Base-by-base conservation (phyloP, 1,139 yeast genomes). In the Candida buenavistaensis region DNA sequence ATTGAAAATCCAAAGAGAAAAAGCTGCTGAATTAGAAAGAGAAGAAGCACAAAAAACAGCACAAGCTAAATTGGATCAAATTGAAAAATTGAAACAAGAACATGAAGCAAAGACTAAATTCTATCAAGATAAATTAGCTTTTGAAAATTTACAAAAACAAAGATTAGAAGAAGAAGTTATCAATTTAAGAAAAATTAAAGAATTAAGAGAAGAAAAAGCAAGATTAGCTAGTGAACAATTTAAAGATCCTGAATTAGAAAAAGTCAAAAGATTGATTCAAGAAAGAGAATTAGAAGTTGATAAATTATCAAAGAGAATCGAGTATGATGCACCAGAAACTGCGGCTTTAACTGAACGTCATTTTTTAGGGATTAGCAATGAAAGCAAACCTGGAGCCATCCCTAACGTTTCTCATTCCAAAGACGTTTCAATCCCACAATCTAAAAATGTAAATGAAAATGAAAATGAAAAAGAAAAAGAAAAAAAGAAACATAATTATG, bases 81-180 rank as follows among this genome's bases (percentile, higher is more conserved):
- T 63, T 39, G 59, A 61, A 38, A 58, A 47, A 36, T 57, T 64
- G 50, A 61, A 60, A 47, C 48, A 46, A 16, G 70, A 64, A 44
- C 69, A 63, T 40, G 59, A 54, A 12, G 64, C 54, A 22, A 58
- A 55, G 40, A 45, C 61, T 39, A 52, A 38, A 39, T 53, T 63
- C 34, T 60, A 51, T 47, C 54, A 54, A 45, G 52, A 59, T 33
- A 55, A 61, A 40, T 52, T 62, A 36, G 64, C 58, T 30, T 59
- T 57, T 34, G 72, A 65, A 48, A 67, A 60, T 37, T 47, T 61
- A 34, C 67, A 64, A 50, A 64, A 59, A 43, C 42, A 51, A 17
- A 57, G 70, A 44, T 53, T 64, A 31, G 40, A 57, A 36, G 69
- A 62, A 39, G 72, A 65, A 46, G 68, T 64, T 39, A 67, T 55